Evolutionary conservation across 2,329 filamentous ascomycete genomes (phyloP), one percentile per base, ranked within the genome.

Genomic region (Fusarium sp.): DNA sequence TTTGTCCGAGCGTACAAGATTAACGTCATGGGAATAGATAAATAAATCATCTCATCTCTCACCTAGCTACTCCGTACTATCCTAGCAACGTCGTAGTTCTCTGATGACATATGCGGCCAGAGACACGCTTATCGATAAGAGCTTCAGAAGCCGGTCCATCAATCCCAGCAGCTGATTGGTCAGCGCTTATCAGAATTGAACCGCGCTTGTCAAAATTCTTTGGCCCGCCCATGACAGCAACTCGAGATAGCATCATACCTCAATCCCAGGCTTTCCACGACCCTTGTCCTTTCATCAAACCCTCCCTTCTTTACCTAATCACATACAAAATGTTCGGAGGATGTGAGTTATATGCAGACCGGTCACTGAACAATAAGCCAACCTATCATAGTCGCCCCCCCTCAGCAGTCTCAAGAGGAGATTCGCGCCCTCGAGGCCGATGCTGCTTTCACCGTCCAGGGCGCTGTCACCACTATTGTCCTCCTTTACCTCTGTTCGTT

Each of bases 401-500:
- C 90, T 77, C 89, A 88, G 78, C 85, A 88, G 74, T 88, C 88
- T 61, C 82, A 87, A 61, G 88, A 90, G 78, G 91, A 94, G 85
- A 85, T 94, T 77, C 85, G 85, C 76, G 83, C 84, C 75, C 85
- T 89, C 78, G 91, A 94, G 83, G 82, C 83, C 62, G 86, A 90
- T 77, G 91, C 92, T 50, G 82, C 82, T 74, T 83, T 85, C 71
- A 91, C 89, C 50, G 82, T 95, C 71, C 88, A 91, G 81, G 85
- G 84, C 73, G 90, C 90, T 65, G 76, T 90, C 56, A 85, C 87
- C 39, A 88, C 88, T 17, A 89, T 89, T 67, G 83, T 90, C 39
- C 79, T 92, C 49, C 85, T 96, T 48, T 95, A 95, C 77, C 81
- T 96, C 63, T 93, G 92, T 96, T 88, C 58, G 91, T 77, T 10